Evolutionary conservation across 2,329 filamentous ascomycete genomes (phyloP).

Genomic region (Juglanconis juglandina): DNA sequence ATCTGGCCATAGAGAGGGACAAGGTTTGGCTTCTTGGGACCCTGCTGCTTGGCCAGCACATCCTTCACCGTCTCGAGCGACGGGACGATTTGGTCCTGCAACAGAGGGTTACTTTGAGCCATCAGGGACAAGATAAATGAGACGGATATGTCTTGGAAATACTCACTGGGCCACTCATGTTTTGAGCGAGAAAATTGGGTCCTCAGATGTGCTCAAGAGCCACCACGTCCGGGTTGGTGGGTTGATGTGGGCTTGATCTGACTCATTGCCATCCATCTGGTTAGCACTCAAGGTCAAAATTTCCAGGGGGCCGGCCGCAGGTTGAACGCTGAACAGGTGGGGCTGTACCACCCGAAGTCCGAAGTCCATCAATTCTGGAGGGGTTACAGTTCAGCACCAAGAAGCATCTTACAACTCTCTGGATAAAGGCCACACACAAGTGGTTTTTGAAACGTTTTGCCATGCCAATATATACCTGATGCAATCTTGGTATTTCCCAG

Average conservation of each 20-base stretch:
- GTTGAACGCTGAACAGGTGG: not conserved
- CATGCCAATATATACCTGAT: too few relatives aligned
- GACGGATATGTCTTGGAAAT: conserved; percentile 4
- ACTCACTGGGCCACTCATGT: conserved; percentile 18
- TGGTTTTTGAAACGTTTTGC: not conserved
- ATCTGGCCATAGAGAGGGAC: conserved; percentile 77
- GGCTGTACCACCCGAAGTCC: not conserved
- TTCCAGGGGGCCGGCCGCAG: too few relatives aligned
- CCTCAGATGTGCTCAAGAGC: not conserved
- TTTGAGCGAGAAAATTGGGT: conserved; percentile 11
- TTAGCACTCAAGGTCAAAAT: not conserved
- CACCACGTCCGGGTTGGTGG: not conserved
- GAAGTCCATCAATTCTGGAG: not conserved
- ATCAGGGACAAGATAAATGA: conserved; percentile 10
- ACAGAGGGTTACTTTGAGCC: conserved; percentile 30
- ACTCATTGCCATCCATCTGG: conserved; percentile 13
- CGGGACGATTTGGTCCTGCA: conserved; percentile 33
- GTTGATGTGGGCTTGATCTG: conserved; percentile 10
- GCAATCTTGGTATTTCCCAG: not conserved
- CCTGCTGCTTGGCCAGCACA: conserved; percentile 36
- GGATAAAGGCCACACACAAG: not conserved
- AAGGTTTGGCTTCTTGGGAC: conserved; percentile 55
- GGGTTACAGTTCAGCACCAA: not conserved
- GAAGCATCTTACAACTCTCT: not conserved
- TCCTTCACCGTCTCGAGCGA: conserved; percentile 45